Conservation (phyloP, 148 eudicot species). For the Pouteria glomerata region DNA sequence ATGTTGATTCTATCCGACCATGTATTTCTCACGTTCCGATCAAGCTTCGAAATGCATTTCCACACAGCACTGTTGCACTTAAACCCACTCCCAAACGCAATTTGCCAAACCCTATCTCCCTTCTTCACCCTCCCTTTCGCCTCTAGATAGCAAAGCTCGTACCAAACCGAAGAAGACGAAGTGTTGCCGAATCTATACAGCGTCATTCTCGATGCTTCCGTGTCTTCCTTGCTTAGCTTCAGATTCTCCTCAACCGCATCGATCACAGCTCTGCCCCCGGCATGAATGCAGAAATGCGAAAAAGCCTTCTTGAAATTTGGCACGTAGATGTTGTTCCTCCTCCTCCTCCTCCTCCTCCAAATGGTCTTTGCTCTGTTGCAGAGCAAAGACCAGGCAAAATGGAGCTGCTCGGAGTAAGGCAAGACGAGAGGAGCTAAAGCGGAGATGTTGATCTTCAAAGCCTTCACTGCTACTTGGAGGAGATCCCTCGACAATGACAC, state of each 20-base stretch:
- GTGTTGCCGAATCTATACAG: constrained; percentile 41
- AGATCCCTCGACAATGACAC: constrained; percentile 31
- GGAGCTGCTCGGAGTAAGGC: constrained; percentile 29
- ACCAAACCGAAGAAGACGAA: constrained; percentile 46
- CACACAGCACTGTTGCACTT: constrained; percentile 38
- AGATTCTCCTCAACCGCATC: constrained; percentile 28
- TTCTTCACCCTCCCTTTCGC: constrained; percentile 35
- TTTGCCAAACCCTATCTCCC: constrained; percentile 45
- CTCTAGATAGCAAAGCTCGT: constrained; percentile 44
- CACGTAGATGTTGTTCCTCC: constrained; percentile 16
- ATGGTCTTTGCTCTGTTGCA: too few relatives aligned
- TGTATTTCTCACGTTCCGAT: constrained; percentile 14
- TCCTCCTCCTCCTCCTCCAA: too few relatives aligned
- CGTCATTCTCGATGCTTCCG: constrained; percentile 40
- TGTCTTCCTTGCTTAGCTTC: constrained; percentile 30
- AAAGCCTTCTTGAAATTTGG: constrained; percentile 38
- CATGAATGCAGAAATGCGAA: constrained; percentile 45
- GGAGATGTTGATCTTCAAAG: constrained; percentile 26
- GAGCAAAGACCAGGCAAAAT: constrained; percentile 18
- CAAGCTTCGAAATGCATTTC: constrained; percentile 21
- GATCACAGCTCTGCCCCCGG: constrained; percentile 37
- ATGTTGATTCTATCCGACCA: constrained; percentile 31
- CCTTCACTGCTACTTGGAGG: constrained; percentile 20
- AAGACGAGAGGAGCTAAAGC: constrained; percentile 23
- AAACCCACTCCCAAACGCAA: constrained; percentile 32